Evolutionary conservation across 2,329 filamentous ascomycete genomes (phyloP), one percentile per base, ranked within the genome.

Genomic region (Fusarium sp.): DNA sequence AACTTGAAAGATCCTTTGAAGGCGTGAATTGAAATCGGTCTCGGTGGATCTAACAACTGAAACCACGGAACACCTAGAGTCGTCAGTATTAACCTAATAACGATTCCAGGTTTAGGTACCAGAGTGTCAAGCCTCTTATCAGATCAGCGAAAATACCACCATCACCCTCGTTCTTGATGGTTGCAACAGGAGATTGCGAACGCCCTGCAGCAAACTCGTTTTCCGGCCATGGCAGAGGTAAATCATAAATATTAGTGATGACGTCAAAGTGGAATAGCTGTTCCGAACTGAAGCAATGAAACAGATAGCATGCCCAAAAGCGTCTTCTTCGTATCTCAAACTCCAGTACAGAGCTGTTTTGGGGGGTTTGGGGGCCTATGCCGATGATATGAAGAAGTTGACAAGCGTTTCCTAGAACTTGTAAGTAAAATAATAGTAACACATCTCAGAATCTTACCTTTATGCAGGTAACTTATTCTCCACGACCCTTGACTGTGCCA

Each of bases 401-500:
- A 4, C 52, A 72, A 0, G 71, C 71, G 4, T 72, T 73, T 6
- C 62, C 71, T 72, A 0, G 1, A 1, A 10, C 1, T 3, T 1
- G 4, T 63, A 1, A 63, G 44, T 2, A 18, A 1, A n/a, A 31
- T 8, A 28, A 10, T 2, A 3, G 5, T 3, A 31, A 8, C 1
- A 1, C 3, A 1, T 5, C 3, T 5, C 20, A 3, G 5, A 1
- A 4, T 0, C 6, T 3, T 36, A 56, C 71, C 70, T 34, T 69
- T 73, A n/a, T 73, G 59, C 1, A 73, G 48, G 20, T 73, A 62
- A 3, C 70, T 71, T 15, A 65, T 65, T 2, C 59, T 56, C 71
- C 71, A 73, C 5, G 68, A 71, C 0, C 71, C 71, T 5, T 73
- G 65, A 4, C 70, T 73, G 10, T 73, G 61, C 71, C 71, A 73